Evolutionary conservation across 179 eudicot species (phyloP).

Genomic region (Spergularia azorica): DNA sequence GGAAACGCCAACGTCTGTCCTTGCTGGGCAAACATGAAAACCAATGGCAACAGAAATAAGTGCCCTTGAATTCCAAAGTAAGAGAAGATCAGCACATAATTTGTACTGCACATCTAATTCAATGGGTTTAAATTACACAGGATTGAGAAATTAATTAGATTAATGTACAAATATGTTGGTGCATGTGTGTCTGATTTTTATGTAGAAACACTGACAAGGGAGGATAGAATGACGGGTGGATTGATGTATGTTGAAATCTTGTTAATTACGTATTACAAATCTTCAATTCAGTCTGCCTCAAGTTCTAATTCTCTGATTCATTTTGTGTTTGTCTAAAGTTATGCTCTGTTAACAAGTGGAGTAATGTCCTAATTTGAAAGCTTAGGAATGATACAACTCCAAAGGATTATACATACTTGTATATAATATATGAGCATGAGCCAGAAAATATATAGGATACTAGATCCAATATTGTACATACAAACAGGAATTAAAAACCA

Average conservation of each 20-base stretch:
- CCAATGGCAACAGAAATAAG: conserved; percentile 28
- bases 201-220: background rate
- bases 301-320: background rate
- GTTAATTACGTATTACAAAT: background rate
- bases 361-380: no score
- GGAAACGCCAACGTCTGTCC: conserved; percentile 34
- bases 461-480: background rate
- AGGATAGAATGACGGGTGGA: conserved; percentile 3
- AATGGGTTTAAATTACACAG: background rate
- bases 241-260: background rate
- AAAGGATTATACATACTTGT: no score
- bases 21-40: conserved; percentile 39
- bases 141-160: background rate
- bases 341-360: no score
- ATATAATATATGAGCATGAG: no score
- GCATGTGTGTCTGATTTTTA: background rate
- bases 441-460: background rate
- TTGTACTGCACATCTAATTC: background rate
- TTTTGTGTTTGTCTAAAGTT: no score
- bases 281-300: background rate
- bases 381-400: no score
- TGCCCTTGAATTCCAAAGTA: conserved; percentile 30
- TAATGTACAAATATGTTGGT: background rate
- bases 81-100: background rate
- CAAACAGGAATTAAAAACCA: background rate